These are phyloP conservation scores for Medicago arabica DNA, from an alignment of 306 rosid species.

Conservation along the genomic window DNA sequence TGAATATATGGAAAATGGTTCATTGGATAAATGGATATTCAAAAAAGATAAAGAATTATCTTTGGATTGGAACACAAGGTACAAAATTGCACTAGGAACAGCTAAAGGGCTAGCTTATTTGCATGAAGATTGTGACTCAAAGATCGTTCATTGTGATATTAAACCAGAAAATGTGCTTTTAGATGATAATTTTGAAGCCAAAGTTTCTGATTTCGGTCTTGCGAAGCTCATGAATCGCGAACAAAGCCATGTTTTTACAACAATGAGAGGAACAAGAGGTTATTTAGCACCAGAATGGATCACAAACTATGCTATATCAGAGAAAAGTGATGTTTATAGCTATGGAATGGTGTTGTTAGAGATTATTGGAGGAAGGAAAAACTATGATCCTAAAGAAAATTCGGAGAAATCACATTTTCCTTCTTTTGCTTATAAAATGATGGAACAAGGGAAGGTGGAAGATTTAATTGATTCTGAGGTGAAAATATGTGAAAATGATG, in stretches of 20 bases:
- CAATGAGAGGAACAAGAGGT: conserved; percentile 88
- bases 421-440: conserved; percentile 71
- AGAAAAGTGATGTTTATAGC: conserved; percentile 92
- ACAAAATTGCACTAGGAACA: conserved; percentile 79
- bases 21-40: conserved; percentile 88
- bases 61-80: conserved; percentile 82
- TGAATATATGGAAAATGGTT: conserved; percentile 86
- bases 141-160: conserved; percentile 91
- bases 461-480: conserved; percentile 57
- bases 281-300: conserved; percentile 97
- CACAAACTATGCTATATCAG: conserved; percentile 90
- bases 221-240: conserved; percentile 87
- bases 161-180: conserved; percentile 95
- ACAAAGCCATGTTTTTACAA: conserved; percentile 94
- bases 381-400: conserved; percentile 59
- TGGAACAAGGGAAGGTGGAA: conserved; percentile 77
- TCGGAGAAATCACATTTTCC: conserved; percentile 86
- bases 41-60: conserved; percentile 53
- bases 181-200: conserved; percentile 67
- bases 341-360: conserved; percentile 87
- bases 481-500: conserved; percentile 45
- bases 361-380: conserved; percentile 88
- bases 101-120: conserved; percentile 91
- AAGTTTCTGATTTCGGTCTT: conserved; percentile 91
- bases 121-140: conserved; percentile 88